These are phyloP conservation scores for Chlorella variabilis DNA, from an alignment of 163 green algal species.

Conservation along the genomic window DNA sequence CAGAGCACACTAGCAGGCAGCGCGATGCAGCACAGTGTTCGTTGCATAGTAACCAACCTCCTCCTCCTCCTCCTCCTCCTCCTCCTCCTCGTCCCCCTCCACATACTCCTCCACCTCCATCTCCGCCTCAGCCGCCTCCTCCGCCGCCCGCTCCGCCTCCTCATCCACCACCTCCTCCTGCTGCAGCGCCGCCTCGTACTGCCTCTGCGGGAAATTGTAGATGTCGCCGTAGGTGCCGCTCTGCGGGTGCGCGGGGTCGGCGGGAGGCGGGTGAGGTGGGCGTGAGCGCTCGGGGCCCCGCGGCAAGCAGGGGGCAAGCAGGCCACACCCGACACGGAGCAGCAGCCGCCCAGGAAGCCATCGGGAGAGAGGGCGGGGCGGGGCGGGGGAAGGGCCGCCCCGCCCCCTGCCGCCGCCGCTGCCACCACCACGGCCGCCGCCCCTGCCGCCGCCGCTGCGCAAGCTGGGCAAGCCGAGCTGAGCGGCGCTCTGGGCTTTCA, in stretches of 20 bases:
- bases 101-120: constrained; percentile 54
- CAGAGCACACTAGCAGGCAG: too few relatives aligned
- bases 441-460: too few relatives aligned
- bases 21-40: too few relatives aligned
- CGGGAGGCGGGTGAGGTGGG: neutral
- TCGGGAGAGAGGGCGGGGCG: too few relatives aligned
- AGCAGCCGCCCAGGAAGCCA: too few relatives aligned
- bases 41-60: too few relatives aligned
- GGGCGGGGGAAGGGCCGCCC: too few relatives aligned
- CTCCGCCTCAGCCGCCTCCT: constrained; percentile 35
- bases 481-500: too few relatives aligned
- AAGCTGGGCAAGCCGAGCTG: too few relatives aligned
- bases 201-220: constrained; percentile 96
- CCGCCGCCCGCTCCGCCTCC: constrained; percentile 55
- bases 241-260: constrained; percentile 41
- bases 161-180: constrained; percentile 28
- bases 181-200: constrained; percentile 88
- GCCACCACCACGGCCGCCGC: too few relatives aligned
- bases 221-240: constrained; percentile 98
- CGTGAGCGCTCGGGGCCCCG: neutral
- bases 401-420: too few relatives aligned
- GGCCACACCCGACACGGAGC: too few relatives aligned
- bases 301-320: neutral
- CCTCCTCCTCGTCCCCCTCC: constrained; percentile 43
- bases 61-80: constrained; percentile 61